phyloP scores from a whole-genome alignment of 768 basidiomycete genomes.

The Trametes cubensis region DNA sequence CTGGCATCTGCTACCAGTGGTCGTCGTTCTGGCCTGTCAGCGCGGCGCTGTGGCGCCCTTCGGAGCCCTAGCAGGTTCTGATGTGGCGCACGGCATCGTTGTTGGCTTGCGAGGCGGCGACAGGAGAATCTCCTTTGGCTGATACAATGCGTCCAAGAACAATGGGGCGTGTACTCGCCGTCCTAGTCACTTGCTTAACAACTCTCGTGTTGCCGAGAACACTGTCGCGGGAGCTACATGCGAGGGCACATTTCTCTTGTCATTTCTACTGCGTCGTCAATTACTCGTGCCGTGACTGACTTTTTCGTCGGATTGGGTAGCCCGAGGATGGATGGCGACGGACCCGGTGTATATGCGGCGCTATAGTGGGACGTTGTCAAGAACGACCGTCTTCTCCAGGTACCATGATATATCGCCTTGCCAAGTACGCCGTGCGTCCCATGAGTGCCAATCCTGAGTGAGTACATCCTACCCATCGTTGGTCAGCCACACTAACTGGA shows the following conservation, averaged over 20 bases:
- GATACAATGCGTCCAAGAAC: constrained; percentile 95
- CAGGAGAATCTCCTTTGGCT: constrained; percentile 59
- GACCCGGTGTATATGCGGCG: constrained; percentile 82
- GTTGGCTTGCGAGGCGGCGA: constrained; percentile 35
- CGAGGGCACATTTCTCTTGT: constrained; percentile 64
- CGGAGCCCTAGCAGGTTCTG: constrained; percentile 70
- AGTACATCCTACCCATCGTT: constrained; percentile 33
- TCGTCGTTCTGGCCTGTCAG: constrained; percentile 37
- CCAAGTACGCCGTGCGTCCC: constrained; percentile 84
- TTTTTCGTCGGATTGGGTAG: too few species aligned
- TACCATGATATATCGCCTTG: constrained; percentile 62
- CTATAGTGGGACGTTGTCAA: constrained; percentile 72
- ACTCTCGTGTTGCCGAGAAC: constrained; percentile 76
- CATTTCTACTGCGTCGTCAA: constrained; percentile 5
- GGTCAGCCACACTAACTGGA: too few species aligned
- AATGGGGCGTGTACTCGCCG: constrained; percentile 34
- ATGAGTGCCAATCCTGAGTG: constrained; percentile 64
- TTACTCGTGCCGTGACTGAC: too few species aligned
- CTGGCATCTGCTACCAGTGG: constrained; percentile 69
- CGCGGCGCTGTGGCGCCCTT: constrained; percentile 15
- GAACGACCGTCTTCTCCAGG: constrained; percentile 42
- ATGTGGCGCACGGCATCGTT: constrained; percentile 25
- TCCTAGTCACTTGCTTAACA: constrained; percentile 66
- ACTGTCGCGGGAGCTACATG: constrained; percentile 86
- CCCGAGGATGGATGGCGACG: constrained; percentile 63